Evolutionary conservation across 495 filamentous ascomycete genomes (phyloP), one percentile per base, ranked within the genome.

Genomic region (Aspergillus asperescens): DNA sequence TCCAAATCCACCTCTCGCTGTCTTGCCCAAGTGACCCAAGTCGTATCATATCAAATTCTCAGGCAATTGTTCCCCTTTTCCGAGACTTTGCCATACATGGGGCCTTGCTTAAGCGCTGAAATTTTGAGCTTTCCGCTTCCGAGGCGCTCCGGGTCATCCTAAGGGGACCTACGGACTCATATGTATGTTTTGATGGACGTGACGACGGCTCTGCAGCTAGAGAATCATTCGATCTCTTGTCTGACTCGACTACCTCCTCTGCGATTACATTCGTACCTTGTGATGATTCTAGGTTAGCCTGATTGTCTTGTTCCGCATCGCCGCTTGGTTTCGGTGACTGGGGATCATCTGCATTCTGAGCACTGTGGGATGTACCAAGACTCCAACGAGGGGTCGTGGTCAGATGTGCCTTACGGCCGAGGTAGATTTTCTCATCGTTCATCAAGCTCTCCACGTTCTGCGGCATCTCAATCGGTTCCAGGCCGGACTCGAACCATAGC

Each of bases 381-480:
- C 38, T 57, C 19, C 41, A 24, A 15, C 50, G 49, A 29, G 53
- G 48, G 9, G 27, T 44, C 20, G 62, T 27, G 24, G 19, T 55
- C 46, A 43, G 50, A 56, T 81, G 83, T 53, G 70, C 79, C 29
- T 85, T 78, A 61, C 83, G 83, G 7, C 84, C 84, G 61, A 86
- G 75, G 50, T 80, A 75, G 49, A 87, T 83, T 61, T 88, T 90
- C 66, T 90, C 85, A 19, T 86, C 85, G 32, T 81, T 85, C 82
- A 93, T 86, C 57, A 95, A 79, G 62, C 81, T 89, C 55, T 95
- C 92, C 7, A 95, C 86, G 31, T 84, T 80, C 18, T 81, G 77
- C 2, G 91, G 90, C 59, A 88, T 65, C 57, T 83, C 86, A 18
- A 93, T 74, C 0, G 84, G 87, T 54, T 82, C 81, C 38, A 67